These are phyloP conservation scores for Borovskyia barvae DNA, from an alignment of 208 protist species.

Conservation along the genomic window DNA sequence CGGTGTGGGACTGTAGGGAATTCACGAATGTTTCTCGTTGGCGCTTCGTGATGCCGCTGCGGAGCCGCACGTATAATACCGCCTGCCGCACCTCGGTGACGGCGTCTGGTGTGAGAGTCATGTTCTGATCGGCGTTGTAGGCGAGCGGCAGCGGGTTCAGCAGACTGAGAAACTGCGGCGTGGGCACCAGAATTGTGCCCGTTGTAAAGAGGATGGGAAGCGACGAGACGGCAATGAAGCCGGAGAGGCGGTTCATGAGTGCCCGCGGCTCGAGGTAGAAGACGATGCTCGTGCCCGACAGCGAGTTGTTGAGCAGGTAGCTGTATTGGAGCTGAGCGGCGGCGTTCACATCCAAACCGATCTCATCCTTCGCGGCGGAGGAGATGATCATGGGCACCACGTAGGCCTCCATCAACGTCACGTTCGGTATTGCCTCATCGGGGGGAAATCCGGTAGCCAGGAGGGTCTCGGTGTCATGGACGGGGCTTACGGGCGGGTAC, in stretches of 20 bases:
- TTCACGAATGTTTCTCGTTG: constrained; percentile 83
- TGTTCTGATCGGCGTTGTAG: constrained; percentile 6
- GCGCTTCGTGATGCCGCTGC: constrained; percentile 17
- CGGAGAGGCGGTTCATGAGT: constrained; percentile 82
- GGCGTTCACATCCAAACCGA: constrained; percentile 33
- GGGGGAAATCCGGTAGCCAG: constrained; percentile 21
- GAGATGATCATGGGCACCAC: constrained; percentile 38
- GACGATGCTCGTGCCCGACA: constrained; percentile 10
- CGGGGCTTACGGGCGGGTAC: neutral
- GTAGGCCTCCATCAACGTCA: constrained; percentile 19
- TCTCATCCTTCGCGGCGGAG: constrained; percentile 18
- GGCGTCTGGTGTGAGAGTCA: constrained; percentile 4
- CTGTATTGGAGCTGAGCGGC: constrained; percentile 38
- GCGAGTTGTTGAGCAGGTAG: constrained; percentile 28
- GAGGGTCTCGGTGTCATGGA: neutral
- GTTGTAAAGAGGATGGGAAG: constrained; percentile 28
- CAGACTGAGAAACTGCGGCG: constrained; percentile 42
- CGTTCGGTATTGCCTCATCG: constrained; percentile 1
- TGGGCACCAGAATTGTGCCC: constrained; percentile 70
- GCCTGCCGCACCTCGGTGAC: constrained; percentile 43
- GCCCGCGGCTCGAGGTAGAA: constrained; percentile 63
- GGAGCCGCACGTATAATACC: constrained; percentile 72
- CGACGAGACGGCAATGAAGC: constrained; percentile 80
- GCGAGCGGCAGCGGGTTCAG: constrained; percentile 49
- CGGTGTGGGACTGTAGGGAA: constrained; percentile 60